These are phyloP conservation scores for Decorospora gaudefroyi DNA, from an alignment of 2,329 filamentous ascomycete species.

Conservation along the genomic window DNA sequence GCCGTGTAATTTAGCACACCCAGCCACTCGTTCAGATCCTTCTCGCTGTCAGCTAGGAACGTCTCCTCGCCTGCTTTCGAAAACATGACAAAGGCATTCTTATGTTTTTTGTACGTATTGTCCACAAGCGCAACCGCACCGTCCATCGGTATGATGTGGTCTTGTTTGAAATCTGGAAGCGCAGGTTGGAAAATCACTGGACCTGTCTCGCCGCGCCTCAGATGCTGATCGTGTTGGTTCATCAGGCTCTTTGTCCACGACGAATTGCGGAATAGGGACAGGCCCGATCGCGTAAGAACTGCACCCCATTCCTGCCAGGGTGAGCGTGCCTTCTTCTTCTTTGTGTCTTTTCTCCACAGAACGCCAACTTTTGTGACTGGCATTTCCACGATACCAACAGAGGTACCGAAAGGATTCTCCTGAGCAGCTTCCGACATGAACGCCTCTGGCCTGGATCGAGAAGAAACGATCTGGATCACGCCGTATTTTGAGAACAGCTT, in stretches of 20 bases:
- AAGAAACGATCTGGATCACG: conserved; percentile 91
- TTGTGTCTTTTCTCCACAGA: conserved; percentile 90
- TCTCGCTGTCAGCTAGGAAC: conserved; percentile 85
- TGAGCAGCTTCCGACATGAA: conserved; percentile 89
- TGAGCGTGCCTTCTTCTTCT: conserved; percentile 91
- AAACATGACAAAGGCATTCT: conserved; percentile 90
- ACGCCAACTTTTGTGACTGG: conserved; percentile 96
- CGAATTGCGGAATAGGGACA: conserved; percentile 95
- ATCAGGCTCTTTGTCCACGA: conserved; percentile 91
- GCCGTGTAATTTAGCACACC: conserved; percentile 95
- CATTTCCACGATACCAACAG: conserved; percentile 90
- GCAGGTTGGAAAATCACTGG: conserved; percentile 91
- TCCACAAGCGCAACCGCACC: conserved; percentile 89
- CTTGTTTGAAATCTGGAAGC: conserved; percentile 88
- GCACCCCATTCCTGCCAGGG: conserved; percentile 99
- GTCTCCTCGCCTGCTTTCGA: conserved; percentile 83
- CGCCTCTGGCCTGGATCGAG: conserved; percentile 88
- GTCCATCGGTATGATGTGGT: conserved; percentile 90
- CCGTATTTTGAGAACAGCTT: conserved; percentile 90
- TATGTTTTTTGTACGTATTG: conserved; percentile 88
- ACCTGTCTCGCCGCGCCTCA: conserved; percentile 74
- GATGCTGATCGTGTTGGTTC: conserved; percentile 80
- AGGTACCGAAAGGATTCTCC: conserved; percentile 79
- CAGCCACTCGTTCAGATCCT: conserved; percentile 95
- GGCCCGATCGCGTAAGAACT: conserved; percentile 91